These are phyloP conservation scores for Dendrobium chrysotoxum DNA, from an alignment of 106 monocot genomes.

Conservation along the genomic window DNA sequence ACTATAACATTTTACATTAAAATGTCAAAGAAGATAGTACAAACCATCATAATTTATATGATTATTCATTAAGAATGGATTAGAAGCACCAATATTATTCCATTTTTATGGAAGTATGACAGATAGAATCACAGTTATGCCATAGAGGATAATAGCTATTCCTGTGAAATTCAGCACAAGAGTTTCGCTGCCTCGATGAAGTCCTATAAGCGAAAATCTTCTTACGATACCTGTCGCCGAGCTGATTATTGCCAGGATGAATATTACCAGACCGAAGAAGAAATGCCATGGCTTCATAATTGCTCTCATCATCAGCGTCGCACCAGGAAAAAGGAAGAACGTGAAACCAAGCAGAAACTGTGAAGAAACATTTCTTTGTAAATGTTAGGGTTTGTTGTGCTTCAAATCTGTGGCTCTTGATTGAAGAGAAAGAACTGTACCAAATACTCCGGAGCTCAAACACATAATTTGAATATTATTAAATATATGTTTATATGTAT, in stretches of 20 bases:
- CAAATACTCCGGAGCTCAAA: too few species aligned
- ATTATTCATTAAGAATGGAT: too few species aligned
- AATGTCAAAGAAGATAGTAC: too few species aligned
- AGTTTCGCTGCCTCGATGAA: slow-evolving; percentile 12
- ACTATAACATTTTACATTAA: too few species aligned
- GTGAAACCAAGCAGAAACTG: slow-evolving; percentile 30
- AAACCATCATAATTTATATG: too few species aligned
- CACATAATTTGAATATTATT: too few species aligned
- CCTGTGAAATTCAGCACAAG: slow-evolving; percentile 29
- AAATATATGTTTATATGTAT: too few species aligned
- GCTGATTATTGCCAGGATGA: slow-evolving; percentile 21
- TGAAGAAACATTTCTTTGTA: not conserved
- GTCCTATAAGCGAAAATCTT: slow-evolving; percentile 5
- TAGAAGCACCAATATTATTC: too few species aligned
- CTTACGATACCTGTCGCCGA: slow-evolving; percentile 22
- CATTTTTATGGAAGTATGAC: slow-evolving; percentile 1
- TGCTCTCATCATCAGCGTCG: slow-evolving; percentile 8
- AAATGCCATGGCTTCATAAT: slow-evolving; percentile 25
- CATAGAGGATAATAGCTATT: slow-evolving; percentile 29
- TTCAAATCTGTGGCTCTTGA: too few species aligned
- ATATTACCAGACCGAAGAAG: slow-evolving; percentile 23
- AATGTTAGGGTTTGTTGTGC: too few species aligned
- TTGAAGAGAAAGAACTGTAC: too few species aligned
- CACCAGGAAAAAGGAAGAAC: slow-evolving; percentile 16
- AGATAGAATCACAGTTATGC: slow-evolving; percentile 13